Conservation (phyloP, 2,329 filamentous ascomycete species). For the Cytospora chrysosperma region DNA sequence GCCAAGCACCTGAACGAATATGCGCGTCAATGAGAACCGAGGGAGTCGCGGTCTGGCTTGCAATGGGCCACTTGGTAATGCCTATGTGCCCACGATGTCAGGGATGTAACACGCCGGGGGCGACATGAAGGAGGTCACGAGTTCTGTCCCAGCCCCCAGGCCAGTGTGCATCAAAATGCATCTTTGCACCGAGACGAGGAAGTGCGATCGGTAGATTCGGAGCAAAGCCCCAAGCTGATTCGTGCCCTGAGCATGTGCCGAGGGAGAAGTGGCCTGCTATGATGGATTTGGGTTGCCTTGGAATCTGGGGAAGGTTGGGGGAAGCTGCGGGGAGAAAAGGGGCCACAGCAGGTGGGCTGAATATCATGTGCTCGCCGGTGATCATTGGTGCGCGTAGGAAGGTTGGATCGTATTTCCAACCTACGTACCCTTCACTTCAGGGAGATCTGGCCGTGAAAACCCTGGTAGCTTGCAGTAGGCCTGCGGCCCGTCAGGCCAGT, state of each 20-base stretch:
- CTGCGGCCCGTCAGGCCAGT: not conserved
- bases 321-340: not conserved
- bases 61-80: not conserved
- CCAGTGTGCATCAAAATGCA: not conserved
- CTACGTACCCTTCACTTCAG: no score
- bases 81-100: not conserved
- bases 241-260: not conserved
- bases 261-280: not conserved
- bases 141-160: not conserved
- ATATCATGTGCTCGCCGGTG: not conserved
- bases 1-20: not conserved
- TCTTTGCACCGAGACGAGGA: conserved; percentile 16
- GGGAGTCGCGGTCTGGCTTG: not conserved
- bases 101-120: not conserved
- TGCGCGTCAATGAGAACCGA: conserved; percentile 13
- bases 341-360: not conserved
- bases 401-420: no score
- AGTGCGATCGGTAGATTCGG: not conserved
- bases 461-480: not conserved
- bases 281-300: not conserved
- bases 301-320: not conserved
- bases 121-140: not conserved
- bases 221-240: not conserved
- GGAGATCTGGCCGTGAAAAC: not conserved
- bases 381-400: not conserved